Evolutionary conservation across 2,329 filamentous ascomycete genomes (phyloP).

Genomic region (Aspergillus latus): DNA sequence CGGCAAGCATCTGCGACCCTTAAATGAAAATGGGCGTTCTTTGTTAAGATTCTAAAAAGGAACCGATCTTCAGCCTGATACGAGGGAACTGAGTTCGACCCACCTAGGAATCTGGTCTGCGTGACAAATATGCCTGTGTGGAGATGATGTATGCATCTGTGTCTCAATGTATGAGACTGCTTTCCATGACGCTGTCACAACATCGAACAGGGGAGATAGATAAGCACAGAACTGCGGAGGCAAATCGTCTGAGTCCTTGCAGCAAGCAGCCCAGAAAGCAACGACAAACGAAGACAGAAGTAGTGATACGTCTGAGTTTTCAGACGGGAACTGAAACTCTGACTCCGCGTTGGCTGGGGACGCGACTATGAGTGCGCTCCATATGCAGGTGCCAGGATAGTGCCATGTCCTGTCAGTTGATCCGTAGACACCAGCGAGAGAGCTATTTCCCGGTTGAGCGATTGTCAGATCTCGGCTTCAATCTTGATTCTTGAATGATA

Average conservation of each 20-base stretch:
- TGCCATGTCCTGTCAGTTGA: background rate
- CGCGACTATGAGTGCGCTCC: background rate
- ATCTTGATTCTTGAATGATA: background rate
- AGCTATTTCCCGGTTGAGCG: background rate
- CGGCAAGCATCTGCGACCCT: background rate
- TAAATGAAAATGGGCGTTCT: background rate
- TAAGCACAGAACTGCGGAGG: background rate
- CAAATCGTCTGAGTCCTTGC: background rate
- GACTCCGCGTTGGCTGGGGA: background rate
- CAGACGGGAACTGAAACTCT: background rate
- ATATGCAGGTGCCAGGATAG: conserved; percentile 2
- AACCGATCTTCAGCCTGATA: conserved; percentile 15
- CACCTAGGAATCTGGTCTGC: conserved; percentile 5
- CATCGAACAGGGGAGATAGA: background rate
- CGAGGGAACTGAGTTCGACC: conserved; percentile 7
- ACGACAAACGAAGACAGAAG: background rate
- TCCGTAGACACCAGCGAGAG: background rate
- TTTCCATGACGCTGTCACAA: background rate
- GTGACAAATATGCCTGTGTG: conserved; percentile 16
- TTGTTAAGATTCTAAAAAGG: conserved; percentile 1
- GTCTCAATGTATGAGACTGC: background rate
- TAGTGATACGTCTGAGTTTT: conserved; percentile 6
- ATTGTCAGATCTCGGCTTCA: background rate
- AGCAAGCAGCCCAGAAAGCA: conserved; percentile 3
- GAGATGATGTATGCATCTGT: background rate